Percentiles rank a stretch among this genome's conserved stretches.
phyloP scores from a whole-genome alignment of 495 filamentous ascomycete genomes.

The Sporormia fimetaria region DNA sequence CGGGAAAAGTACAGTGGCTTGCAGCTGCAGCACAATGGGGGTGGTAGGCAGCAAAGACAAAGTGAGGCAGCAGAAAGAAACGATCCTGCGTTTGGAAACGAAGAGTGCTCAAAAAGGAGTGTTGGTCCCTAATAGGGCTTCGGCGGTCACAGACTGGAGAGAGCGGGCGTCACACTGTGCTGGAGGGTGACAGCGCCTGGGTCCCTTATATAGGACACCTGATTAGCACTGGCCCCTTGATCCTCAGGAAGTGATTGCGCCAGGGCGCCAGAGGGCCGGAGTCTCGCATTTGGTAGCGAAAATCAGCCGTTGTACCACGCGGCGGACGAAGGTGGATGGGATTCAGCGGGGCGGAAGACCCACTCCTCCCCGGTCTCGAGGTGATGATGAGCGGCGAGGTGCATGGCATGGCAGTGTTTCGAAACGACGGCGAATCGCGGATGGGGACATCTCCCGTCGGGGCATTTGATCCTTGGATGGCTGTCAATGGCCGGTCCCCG shows the following conservation, averaged over 20 bases:
- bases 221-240: background rate
- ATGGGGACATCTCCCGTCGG: too few species aligned
- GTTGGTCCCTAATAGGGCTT: slow-evolving; percentile 7
- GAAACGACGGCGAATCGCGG: slow-evolving; percentile 16
- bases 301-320: too few species aligned
- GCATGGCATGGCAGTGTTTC: slow-evolving; percentile 5
- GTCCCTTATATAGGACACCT: background rate
- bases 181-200: background rate
- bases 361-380: background rate
- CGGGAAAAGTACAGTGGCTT: background rate
- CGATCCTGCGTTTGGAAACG: slow-evolving; percentile 11
- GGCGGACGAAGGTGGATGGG: too few species aligned
- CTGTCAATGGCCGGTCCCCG: too few species aligned
- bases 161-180: background rate
- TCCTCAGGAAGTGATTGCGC: too few species aligned
- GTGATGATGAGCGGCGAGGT: slow-evolving; percentile 7
- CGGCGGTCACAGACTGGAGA: slow-evolving; percentile 6
- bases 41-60: slow-evolving; percentile 3
- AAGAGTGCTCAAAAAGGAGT: slow-evolving; percentile 16
- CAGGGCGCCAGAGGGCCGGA: too few species aligned
- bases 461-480: too few species aligned
- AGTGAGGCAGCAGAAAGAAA: slow-evolving; percentile 10
- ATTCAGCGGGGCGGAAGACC: too few species aligned
- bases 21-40: background rate
- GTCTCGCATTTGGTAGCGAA: too few species aligned